Conservation (phyloP, 306 rosid species). For the Cotoneaster glaucophyllus region DNA sequence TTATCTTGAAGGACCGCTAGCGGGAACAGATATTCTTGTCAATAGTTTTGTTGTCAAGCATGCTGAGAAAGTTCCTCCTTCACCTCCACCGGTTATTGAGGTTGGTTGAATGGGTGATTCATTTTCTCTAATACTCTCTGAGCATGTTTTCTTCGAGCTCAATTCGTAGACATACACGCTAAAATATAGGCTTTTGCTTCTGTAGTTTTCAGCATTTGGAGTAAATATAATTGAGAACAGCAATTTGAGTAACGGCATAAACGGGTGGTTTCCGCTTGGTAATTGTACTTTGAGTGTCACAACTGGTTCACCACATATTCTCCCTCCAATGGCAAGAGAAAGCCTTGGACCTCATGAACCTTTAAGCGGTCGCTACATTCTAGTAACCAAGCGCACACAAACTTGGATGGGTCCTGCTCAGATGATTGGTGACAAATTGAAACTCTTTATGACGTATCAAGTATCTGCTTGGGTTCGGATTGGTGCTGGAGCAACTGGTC, state of each 20-base stretch:
- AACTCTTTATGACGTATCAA: slow-evolving; percentile 77
- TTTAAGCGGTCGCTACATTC: slow-evolving; percentile 61
- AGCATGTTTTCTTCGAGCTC: slow-evolving; percentile 8
- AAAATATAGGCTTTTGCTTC: slow-evolving; percentile 16
- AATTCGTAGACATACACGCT: not conserved
- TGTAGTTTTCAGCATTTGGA: slow-evolving; percentile 66
- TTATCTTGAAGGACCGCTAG: slow-evolving; percentile 88
- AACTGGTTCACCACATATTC: slow-evolving; percentile 70
- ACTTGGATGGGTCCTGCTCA: slow-evolving; percentile 99
- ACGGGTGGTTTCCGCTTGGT: slow-evolving; percentile 86
- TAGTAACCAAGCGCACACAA: slow-evolving; percentile 75
- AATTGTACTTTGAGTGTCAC: slow-evolving; percentile 66
- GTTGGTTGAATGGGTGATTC: slow-evolving; percentile 30
- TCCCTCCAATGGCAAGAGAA: slow-evolving; percentile 97
- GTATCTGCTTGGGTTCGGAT: slow-evolving; percentile 88
- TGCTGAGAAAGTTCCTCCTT: slow-evolving; percentile 68
- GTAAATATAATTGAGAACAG: slow-evolving; percentile 74
- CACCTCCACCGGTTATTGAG: slow-evolving; percentile 59
- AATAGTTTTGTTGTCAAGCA: slow-evolving; percentile 70
- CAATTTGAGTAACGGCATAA: slow-evolving; percentile 56
- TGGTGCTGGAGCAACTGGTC: slow-evolving; percentile 55
- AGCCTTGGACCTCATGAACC: slow-evolving; percentile 75
- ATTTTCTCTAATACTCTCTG: not conserved
- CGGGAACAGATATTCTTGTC: slow-evolving; percentile 82
- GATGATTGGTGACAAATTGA: slow-evolving; percentile 69